Evolutionary conservation across 1,284 basidiomycete genomes (phyloP).

Genomic region (Marasmius fiardii): DNA sequence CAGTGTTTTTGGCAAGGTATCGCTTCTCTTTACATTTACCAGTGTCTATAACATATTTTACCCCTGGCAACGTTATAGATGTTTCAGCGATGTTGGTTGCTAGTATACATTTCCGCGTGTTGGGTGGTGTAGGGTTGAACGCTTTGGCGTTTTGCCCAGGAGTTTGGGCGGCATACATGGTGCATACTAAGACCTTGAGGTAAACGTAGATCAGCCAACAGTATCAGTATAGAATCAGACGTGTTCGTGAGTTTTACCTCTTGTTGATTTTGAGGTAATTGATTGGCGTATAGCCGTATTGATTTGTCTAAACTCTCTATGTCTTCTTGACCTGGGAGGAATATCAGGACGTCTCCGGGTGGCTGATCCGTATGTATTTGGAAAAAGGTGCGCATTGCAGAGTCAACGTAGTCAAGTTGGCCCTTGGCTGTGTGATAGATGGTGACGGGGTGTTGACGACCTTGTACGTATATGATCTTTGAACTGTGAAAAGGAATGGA

Average conservation of each 20-base stretch:
- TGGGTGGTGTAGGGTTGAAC: slow-evolving; percentile 67
- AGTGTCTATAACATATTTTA: slow-evolving; percentile 93
- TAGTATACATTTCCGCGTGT: slow-evolving; percentile 86
- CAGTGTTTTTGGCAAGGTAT: slow-evolving; percentile 65
- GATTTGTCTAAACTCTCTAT: slow-evolving; percentile 86
- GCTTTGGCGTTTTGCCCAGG: slow-evolving; percentile 77
- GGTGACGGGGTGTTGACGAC: slow-evolving; percentile 89
- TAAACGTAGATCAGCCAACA: slow-evolving; percentile 8
- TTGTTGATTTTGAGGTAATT: slow-evolving; percentile 53
- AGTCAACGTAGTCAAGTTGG: slow-evolving; percentile 86
- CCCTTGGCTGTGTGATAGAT: slow-evolving; percentile 72
- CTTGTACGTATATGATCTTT: slow-evolving; percentile 87
- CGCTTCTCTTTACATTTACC: slow-evolving; percentile 96
- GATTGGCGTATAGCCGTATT: slow-evolving; percentile 62
- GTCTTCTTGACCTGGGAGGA: slow-evolving; percentile 96
- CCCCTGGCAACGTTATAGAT: slow-evolving; percentile 94
- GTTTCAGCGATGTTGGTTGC: slow-evolving; percentile 99
- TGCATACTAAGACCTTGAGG: slow-evolving; percentile 66
- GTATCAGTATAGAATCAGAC: neutral
- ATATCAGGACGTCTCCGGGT: slow-evolving; percentile 89
- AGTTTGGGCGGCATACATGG: slow-evolving; percentile 85
- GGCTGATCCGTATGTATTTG: slow-evolving; percentile 84
- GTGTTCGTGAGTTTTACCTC: slow-evolving; percentile 36
- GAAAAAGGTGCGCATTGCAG: slow-evolving; percentile 87
- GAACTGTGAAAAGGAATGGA: slow-evolving; percentile 45